Percentiles rank a stretch among this genome's conserved stretches.
phyloP scores from a whole-genome alignment of 208 protist species.

The Wallacemonas sp. region DNA sequence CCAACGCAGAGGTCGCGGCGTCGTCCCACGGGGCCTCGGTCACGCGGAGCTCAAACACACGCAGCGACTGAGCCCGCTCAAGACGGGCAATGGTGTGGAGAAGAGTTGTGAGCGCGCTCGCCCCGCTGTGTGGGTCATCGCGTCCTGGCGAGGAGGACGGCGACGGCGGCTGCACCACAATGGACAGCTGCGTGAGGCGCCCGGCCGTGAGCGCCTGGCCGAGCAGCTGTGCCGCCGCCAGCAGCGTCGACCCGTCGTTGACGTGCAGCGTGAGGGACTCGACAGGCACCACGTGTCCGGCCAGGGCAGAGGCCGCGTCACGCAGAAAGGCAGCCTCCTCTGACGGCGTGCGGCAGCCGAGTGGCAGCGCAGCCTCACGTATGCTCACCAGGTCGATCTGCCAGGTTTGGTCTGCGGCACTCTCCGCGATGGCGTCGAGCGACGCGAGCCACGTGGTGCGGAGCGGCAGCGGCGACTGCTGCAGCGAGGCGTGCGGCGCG shows the following conservation, averaged over 20 bases:
- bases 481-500: neutral
- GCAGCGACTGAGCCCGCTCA: conserved; percentile 26
- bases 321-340: neutral
- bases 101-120: neutral
- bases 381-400: neutral
- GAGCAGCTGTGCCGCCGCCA: neutral
- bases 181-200: neutral
- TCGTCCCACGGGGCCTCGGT: conserved; percentile 35
- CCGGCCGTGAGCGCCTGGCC: neutral
- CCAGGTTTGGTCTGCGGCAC: neutral
- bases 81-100: conserved; percentile 20
- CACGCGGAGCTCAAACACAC: conserved; percentile 18
- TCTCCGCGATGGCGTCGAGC: neutral
- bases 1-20: conserved; percentile 21
- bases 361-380: neutral
- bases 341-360: neutral
- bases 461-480: neutral
- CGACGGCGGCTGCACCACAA: conserved; percentile 16
- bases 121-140: conserved; percentile 11
- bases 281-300: neutral
- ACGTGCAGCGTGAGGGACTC: conserved; percentile 2
- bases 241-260: conserved; percentile 1
- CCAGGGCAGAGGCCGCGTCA: neutral
- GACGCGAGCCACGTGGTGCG: neutral
- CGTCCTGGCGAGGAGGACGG: conserved; percentile 12